These are phyloP conservation scores for Psilocybe subaeruginosa DNA, from an alignment of 768 basidiomycete genomes.

Conservation along the genomic window DNA sequence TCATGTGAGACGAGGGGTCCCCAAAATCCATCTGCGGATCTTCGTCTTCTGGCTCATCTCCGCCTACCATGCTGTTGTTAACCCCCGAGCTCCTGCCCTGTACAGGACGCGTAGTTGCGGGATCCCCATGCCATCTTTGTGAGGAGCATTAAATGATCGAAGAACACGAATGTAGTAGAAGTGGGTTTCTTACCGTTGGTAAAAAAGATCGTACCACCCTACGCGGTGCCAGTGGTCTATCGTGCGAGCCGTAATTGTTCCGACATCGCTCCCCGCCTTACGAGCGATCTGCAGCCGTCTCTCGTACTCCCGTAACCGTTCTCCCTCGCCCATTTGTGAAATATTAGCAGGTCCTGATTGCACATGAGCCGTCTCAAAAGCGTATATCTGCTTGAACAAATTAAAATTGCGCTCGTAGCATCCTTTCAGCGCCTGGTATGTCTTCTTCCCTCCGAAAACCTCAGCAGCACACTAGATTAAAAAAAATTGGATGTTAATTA, in stretches of 20 bases:
- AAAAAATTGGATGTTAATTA: constrained; percentile 6
- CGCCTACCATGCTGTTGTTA: constrained; percentile 28
- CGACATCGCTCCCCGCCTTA: constrained; percentile 69
- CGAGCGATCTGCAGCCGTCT: constrained; percentile 68
- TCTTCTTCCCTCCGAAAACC: constrained; percentile 77
- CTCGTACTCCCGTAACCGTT: constrained; percentile 73
- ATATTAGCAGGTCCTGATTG: constrained; percentile 38
- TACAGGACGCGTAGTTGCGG: constrained; percentile 55
- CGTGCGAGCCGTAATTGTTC: constrained; percentile 71
- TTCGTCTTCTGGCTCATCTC: constrained; percentile 53
- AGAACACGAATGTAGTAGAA: neutral
- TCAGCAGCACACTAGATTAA: constrained; percentile 62
- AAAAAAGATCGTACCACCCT: constrained; percentile 80
- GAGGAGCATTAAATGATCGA: constrained; percentile 1
- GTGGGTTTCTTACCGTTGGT: constrained; percentile 48
- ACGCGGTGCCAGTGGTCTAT: constrained; percentile 81
- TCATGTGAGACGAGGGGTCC: constrained; percentile 33
- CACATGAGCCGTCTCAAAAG: constrained; percentile 60
- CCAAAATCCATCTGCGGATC: constrained; percentile 52
- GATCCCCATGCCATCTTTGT: constrained; percentile 68
- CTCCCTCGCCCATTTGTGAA: constrained; percentile 53
- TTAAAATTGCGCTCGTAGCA: constrained; percentile 88
- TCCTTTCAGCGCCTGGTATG: constrained; percentile 82
- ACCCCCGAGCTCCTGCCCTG: constrained; percentile 18
- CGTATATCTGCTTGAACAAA: constrained; percentile 81